Evolutionary conservation across 257 asterid genomes (phyloP).

Genomic region (Hygrophila difformis): DNA sequence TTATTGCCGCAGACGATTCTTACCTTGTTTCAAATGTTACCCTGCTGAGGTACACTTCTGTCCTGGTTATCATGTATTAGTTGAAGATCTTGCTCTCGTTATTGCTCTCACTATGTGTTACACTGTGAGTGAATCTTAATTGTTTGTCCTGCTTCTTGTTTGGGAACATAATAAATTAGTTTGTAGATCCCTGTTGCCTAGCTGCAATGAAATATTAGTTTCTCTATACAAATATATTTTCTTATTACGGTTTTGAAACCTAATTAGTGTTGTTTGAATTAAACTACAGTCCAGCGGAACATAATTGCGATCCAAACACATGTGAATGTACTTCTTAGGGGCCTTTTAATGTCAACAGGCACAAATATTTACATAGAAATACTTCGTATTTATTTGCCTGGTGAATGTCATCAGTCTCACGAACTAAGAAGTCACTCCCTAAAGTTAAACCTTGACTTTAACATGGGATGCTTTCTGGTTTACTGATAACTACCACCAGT

Average conservation of each 20-base stretch:
- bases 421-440: not conserved
- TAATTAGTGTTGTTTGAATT: too few species aligned
- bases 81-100: not conserved
- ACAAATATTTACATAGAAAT: not conserved
- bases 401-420: not conserved
- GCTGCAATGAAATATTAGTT: not conserved
- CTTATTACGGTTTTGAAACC: too few species aligned
- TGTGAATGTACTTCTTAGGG: not conserved
- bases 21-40: conserved; percentile 67
- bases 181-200: not conserved
- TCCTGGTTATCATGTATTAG: not conserved
- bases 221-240: too few species aligned
- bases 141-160: conserved; percentile 2
- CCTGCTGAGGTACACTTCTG: conserved; percentile 69
- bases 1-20: conserved; percentile 77
- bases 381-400: not conserved
- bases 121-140: not conserved
- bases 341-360: not conserved
- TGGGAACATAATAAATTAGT: not conserved
- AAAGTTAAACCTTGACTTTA: not conserved
- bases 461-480: not conserved
- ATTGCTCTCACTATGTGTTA: not conserved
- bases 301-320: not conserved
- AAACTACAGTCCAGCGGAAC: too few species aligned
- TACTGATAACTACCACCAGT: not conserved